Percentiles rank a stretch among this genome's conserved stretches.
Conservation (phyloP, 169 alveolate species). For the Plasmodium gonderi region DNA sequence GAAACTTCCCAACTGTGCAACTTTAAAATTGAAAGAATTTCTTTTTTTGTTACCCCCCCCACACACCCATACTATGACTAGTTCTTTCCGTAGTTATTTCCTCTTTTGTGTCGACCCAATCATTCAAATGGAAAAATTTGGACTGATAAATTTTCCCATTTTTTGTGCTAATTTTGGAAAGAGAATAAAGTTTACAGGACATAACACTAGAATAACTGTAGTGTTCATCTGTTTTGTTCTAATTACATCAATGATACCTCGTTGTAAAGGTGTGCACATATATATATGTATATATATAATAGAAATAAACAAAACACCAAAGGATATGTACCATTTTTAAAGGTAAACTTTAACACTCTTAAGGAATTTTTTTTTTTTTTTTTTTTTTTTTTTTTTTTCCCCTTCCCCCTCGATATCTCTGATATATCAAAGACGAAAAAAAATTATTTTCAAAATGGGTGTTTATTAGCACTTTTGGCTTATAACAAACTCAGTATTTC, state of each 20-base stretch:
- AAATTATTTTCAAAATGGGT: constrained; percentile 7
- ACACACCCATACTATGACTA: background rate
- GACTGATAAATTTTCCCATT: background rate
- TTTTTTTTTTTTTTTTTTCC: background rate
- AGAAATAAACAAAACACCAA: background rate
- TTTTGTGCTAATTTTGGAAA: background rate
- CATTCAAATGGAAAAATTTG: background rate
- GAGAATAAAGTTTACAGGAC: background rate
- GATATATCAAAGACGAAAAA: background rate
- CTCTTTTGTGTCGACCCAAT: background rate
- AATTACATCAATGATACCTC: background rate
- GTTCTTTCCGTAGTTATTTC: background rate
- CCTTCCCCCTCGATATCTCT: background rate
- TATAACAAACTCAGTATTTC: background rate
- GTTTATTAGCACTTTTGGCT: background rate
- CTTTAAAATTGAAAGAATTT: background rate
- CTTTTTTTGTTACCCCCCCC: background rate
- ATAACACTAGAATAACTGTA: background rate
- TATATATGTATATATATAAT: background rate
- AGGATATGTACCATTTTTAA: background rate
- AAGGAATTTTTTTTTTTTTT: constrained; percentile 11
- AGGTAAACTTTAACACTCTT: background rate
- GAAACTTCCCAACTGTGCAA: background rate
- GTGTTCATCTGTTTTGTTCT: background rate
- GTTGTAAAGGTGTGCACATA: background rate